Evolutionary conservation across 192 early-diverging fungal genomes (phyloP), one percentile per base, ranked within the genome.

Genomic region (Coemansia sp.): DNA sequence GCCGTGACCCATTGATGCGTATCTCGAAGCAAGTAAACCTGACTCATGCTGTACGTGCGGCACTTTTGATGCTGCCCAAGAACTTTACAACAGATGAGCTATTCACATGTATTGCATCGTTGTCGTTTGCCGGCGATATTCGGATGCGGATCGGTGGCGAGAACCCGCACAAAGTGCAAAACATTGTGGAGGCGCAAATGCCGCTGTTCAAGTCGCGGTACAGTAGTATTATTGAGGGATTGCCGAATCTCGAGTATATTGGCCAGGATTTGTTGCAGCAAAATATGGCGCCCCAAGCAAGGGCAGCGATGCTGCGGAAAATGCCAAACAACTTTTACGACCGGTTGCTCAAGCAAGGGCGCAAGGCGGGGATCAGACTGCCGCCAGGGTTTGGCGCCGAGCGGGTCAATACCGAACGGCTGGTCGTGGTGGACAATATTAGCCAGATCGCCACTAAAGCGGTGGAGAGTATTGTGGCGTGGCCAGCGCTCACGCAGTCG

Each of bases 111-210:
- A 94, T 99, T 62, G 92, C 93, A 2, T 86, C 85, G 39, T 68
- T 99, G 16, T 97, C 95, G 8, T 99, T 94, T 59, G 16, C 62
- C 10, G 96, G 97, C 43, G 97, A 99, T 67, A 93, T 97, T 74
- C 88, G 97, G 38, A 96, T 93, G 93, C 70, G 68, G 35, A 63
- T 97, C 27, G 90, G 92, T 23, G 97, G 92, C 39, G 97, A 99
- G 82, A 96, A 98, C 74, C 97, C 97, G 6, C 84, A 91, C 71
- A 99, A 99, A 75, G 88, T 99, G 22, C 73, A 88, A 64, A 97
- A 99, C 70, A 96, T 98, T 71, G 96, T 99, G 22, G 81, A 82
- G 39, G 87, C 83, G 3, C 97, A 82, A 55, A 26, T 82, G 74
- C 74, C 74, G 14, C 49, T 82, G 50, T 76, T 82, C 67, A 82